Evolutionary conservation across 2,329 filamentous ascomycete species (phyloP), one percentile per base, ranked within the genome.

Genomic region (Talaromyces verruculosus): DNA sequence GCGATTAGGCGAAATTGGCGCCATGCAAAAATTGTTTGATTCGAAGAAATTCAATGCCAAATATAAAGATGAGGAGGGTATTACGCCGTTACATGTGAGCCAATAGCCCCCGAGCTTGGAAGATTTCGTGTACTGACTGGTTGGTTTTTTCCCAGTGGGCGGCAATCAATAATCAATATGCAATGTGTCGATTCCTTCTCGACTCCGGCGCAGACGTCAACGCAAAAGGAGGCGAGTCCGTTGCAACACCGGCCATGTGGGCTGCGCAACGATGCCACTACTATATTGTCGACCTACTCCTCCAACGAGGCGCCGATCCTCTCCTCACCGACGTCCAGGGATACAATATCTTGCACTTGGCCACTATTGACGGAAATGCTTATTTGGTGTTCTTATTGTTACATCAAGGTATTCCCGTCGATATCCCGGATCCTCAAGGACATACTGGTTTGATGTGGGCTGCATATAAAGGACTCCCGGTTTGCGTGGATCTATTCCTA

Each of bases 381-480:
- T 90, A 96, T 70, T 86, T 98, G 66, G 85, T 99, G 33, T 88
- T 93, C 60, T 86, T 99, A 1, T 87, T 99, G 7, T 85, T 99
- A 28, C 95, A 99, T 80, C 93, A 97, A 75, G 93, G 95, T 74
- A 95, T 99, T 67, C 92, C 93, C 17, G 92, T 99, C 68, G 95
- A 99, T 76, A 91, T 95, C 5, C 85, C 90, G 63, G 95, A 99
- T 79, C 87, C 88, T 61, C 94, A 93, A 75, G 92, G 93, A 5
- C 96, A 99, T 78, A 98, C 95, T 0, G 90, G 90, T 67, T 84
- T 99, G 68, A 99, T 99, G 95, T 99, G 95, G 95, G 92, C 95
- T 19, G 94, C 94, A 17, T 99, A 99, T 82, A 99, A 99, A 79
- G 95, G 96, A 41, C 97, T 90, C 76, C 92, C 94, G 0, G 89